These are phyloP conservation scores for Tylopilus plumbeoviolaceoides DNA, from an alignment of 768 basidiomycete genomes.

Conservation along the genomic window DNA sequence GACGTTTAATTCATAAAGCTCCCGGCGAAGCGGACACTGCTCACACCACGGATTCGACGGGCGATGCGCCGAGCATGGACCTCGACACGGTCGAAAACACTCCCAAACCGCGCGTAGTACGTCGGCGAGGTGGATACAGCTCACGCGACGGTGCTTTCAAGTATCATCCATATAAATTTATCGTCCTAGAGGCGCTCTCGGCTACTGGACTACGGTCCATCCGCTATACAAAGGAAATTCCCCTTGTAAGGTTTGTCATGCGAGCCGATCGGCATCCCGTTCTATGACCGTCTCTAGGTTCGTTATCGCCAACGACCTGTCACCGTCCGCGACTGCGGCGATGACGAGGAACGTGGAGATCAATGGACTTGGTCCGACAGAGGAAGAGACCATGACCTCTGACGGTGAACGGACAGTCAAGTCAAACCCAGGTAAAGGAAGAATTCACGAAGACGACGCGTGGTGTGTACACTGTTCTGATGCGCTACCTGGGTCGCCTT, in stretches of 20 bases:
- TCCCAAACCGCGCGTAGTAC: slow-evolving; percentile 20
- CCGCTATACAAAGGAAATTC: slow-evolving; percentile 96
- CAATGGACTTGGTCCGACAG: too few species aligned
- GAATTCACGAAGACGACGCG: slow-evolving; percentile 90
- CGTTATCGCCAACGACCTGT: slow-evolving; percentile 93
- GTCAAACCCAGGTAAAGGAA: slow-evolving; percentile 48
- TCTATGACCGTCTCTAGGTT: slow-evolving; percentile 56
- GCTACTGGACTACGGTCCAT: slow-evolving; percentile 95
- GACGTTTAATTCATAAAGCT: too few species aligned
- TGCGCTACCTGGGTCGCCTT: background rate
- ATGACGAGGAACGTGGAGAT: slow-evolving; percentile 67
- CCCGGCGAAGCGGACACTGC: background rate
- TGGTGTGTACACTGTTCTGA: slow-evolving; percentile 49
- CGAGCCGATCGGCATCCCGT: background rate
- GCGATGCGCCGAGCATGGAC: background rate
- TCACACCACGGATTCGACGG: background rate
- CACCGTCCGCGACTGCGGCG: slow-evolving; percentile 72
- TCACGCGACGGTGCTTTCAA: slow-evolving; percentile 17
- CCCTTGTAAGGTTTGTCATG: slow-evolving; percentile 68
- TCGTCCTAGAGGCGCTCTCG: slow-evolving; percentile 92
- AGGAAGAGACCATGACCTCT: too few species aligned
- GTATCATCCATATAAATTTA: slow-evolving; percentile 62
- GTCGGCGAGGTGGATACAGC: slow-evolving; percentile 6
- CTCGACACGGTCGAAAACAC: slow-evolving; percentile 2
- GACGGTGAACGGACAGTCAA: too few species aligned